phyloP scores from a whole-genome alignment of 306 rosid genomes.

The Cucumis hystrix region DNA sequence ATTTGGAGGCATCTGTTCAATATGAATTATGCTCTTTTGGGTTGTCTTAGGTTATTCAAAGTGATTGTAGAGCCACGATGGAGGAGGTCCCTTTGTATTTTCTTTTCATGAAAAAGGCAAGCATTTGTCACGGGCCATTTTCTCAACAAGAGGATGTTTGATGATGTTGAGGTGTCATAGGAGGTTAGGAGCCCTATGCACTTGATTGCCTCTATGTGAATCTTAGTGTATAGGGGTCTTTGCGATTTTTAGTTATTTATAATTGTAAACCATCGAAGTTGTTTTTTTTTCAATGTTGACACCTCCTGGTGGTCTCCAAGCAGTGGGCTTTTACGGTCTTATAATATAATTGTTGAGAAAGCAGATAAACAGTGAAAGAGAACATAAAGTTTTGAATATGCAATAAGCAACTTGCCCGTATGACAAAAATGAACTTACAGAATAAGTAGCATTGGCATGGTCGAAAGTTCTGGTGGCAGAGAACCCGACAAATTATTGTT shows the following conservation, averaged over 20 bases:
- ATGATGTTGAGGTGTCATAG: neutral
- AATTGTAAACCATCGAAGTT: neutral
- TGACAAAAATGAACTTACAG: constrained; percentile 18
- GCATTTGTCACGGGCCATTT: neutral
- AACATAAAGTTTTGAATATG: neutral
- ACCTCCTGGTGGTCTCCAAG: neutral
- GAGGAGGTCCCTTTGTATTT: neutral
- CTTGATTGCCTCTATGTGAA: neutral
- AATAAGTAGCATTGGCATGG: constrained; percentile 8
- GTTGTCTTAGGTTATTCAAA: neutral
- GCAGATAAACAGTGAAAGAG: neutral
- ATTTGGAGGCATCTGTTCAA: neutral
- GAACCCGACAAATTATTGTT: constrained; percentile 32
- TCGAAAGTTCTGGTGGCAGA: constrained; percentile 29
- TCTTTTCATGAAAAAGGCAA: neutral
- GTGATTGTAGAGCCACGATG: neutral
- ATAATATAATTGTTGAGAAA: neutral
- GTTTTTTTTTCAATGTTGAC: neutral
- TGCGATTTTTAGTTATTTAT: neutral
- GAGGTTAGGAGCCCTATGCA: neutral
- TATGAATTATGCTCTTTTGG: neutral
- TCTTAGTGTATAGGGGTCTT: neutral
- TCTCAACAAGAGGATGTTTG: neutral
- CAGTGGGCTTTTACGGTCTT: neutral
- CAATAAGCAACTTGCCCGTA: neutral